These are phyloP conservation scores for Trichoderma guizhouense DNA, from an alignment of 2,329 filamentous ascomycete genomes.

Conservation along the genomic window DNA sequence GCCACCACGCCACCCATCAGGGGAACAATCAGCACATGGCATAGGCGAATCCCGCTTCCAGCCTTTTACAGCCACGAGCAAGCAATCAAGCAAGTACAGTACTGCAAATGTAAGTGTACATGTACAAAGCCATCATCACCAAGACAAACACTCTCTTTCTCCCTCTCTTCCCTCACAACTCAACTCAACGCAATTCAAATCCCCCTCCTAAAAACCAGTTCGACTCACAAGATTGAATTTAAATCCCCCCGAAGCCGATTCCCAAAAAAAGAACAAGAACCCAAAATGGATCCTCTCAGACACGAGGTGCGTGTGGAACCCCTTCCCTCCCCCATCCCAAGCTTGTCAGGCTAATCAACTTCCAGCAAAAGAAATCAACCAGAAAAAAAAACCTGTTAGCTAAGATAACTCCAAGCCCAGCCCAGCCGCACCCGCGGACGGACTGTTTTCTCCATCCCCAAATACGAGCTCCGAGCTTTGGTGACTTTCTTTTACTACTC, in stretches of 20 bases:
- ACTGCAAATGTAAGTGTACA: not conserved
- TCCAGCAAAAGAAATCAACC: not conserved
- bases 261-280: not conserved
- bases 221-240: not conserved
- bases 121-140: not conserved
- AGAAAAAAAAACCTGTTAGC: not conserved
- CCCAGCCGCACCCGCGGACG: not conserved
- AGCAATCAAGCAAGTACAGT: not conserved
- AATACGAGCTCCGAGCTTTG: not conserved
- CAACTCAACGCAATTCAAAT: not conserved
- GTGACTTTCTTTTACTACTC: not conserved
- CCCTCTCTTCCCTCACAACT: not conserved
- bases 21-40: constrained; percentile 8
- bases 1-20: constrained; percentile 14
- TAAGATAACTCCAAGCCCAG: not conserved
- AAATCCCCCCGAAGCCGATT: not conserved
- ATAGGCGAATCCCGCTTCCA: constrained; percentile 1
- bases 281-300: not conserved
- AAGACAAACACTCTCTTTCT: not conserved
- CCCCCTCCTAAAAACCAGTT: not conserved
- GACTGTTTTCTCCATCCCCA: not conserved
- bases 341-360: not conserved
- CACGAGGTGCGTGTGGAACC: constrained; percentile 18
- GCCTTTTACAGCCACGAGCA: not conserved
- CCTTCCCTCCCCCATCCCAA: not conserved